phyloP scores from a whole-genome alignment of 176 grass and related monocot genomes.

The Triticum urartu region DNA sequence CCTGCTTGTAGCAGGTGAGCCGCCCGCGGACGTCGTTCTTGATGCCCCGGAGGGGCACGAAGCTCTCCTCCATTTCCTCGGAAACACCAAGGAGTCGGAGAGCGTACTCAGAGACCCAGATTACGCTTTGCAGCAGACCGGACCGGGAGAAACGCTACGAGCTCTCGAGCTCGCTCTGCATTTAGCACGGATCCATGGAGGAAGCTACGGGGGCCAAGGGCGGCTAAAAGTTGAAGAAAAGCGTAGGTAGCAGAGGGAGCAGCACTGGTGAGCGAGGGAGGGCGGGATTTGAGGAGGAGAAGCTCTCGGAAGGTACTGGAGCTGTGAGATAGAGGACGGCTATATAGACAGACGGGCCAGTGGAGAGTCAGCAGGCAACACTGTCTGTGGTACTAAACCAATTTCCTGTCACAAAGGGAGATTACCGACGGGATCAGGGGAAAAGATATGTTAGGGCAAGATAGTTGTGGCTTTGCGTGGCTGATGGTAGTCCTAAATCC shows the following conservation, averaged over 20 bases:
- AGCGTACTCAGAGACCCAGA: slow-evolving; percentile 35
- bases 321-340: slow-evolving; percentile 18
- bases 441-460: no score
- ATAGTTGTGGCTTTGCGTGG: not conserved
- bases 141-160: slow-evolving; percentile 25
- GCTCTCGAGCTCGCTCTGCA: slow-evolving; percentile 7
- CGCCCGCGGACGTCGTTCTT: slow-evolving; percentile 77
- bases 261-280: not conserved
- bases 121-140: slow-evolving; percentile 51
- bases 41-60: slow-evolving; percentile 84
- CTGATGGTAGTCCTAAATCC: not conserved
- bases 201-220: not conserved
- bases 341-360: slow-evolving; percentile 35
- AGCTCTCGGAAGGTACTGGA: slow-evolving; percentile 18
- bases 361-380: not conserved
- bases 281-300: not conserved
- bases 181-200: slow-evolving; percentile 53
- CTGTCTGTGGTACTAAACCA: slow-evolving; percentile 25
- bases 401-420: not conserved
- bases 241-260: not conserved
- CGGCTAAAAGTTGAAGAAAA: slow-evolving; percentile 18
- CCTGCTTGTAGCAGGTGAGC: slow-evolving; percentile 92
- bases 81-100: slow-evolving; percentile 30
- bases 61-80: slow-evolving; percentile 80
- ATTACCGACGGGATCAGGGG: not conserved